Evolutionary conservation across 768 basidiomycete species (phyloP).

Genomic region (Leccinum pellstonianum): DNA sequence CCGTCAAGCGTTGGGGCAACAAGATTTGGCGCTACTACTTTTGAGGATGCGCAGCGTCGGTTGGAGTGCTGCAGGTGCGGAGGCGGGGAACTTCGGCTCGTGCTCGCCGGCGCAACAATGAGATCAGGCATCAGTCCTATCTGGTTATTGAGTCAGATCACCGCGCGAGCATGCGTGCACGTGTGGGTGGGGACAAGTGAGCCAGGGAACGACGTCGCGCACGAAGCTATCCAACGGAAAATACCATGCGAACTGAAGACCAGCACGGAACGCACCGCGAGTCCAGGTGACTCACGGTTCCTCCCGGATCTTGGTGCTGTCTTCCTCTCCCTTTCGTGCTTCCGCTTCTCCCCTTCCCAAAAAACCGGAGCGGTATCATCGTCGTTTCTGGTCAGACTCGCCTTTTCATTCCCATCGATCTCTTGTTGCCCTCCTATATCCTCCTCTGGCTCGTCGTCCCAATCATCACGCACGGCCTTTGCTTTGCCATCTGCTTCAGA

Average conservation of each 20-base stretch:
- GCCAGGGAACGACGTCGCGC: background rate
- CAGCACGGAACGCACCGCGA: background rate
- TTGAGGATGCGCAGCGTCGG: slow-evolving; percentile 70
- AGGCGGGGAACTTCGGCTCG: slow-evolving; percentile 41
- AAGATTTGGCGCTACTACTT: slow-evolving; percentile 30
- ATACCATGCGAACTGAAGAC: background rate
- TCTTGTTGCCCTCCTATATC: background rate
- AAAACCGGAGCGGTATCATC: background rate
- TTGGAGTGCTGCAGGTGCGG: no score
- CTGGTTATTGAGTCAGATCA: slow-evolving; percentile 43
- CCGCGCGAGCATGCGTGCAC: background rate
- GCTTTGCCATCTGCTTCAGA: background rate
- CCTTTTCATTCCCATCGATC: background rate
- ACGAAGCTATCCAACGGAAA: background rate
- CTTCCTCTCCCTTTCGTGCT: slow-evolving; percentile 6
- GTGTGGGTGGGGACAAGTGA: background rate
- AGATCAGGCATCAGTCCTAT: slow-evolving; percentile 30
- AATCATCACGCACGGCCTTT: slow-evolving; percentile 44
- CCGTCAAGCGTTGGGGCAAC: no score
- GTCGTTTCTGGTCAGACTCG: background rate
- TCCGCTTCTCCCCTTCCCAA: background rate
- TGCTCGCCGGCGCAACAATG: slow-evolving; percentile 42
- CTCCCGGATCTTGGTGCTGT: slow-evolving; percentile 48
- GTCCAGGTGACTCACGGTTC: slow-evolving; percentile 53
- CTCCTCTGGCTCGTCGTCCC: slow-evolving; percentile 34